Evolutionary conservation across 352 stramenopile species (phyloP), one percentile per base, ranked within the genome.

Genomic region (Phytopythium mirpurense): DNA sequence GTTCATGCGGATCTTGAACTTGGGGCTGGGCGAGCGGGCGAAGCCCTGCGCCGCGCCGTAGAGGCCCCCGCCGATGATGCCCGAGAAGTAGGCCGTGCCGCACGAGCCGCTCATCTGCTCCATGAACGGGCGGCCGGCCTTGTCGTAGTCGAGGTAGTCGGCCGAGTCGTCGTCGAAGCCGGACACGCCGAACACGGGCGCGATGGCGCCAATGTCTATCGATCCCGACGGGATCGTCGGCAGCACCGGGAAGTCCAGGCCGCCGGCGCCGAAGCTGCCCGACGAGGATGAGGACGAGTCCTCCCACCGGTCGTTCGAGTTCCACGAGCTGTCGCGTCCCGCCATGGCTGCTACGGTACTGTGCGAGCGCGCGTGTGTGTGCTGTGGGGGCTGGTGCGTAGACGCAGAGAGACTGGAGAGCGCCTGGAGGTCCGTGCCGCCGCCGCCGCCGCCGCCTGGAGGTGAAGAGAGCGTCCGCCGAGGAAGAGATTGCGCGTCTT

Each of bases 1-100:
- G 56, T 95, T 95, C 76, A 95, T 88, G 55, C 83, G 64, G 47
- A 95, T 92, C 60, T 93, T 93, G 66, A 95, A 88, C 70, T 92
- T 95, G 48, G 78, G 72, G 64, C 77, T 91, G 14, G 85, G 85
- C 23, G 82, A 88, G 46, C 76, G 76, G 27, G 67, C 36, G 34
- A 92, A 88, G 51, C 85, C 85, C 50, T 82, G 72, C 40, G 75
- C 48, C 5, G 82, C 83, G 49, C 85, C 85, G 42, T 78, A 84
- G 2, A 75, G 43, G 37, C 85, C 85, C 49, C 85, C 85, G n/a
- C 78, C 78, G 29, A 92, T 55, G 60, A 95, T 93, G 34, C 85
- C 85, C 31, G 80, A 83, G 53, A 95, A 91, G 66, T 95, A 95
- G 35, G 80, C 77, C 19, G 83, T 76, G 37, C 85, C 85, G 44